These are phyloP conservation scores for Lecanicillium sp. DNA, from an alignment of 2,329 filamentous ascomycete genomes.

Conservation along the genomic window DNA sequence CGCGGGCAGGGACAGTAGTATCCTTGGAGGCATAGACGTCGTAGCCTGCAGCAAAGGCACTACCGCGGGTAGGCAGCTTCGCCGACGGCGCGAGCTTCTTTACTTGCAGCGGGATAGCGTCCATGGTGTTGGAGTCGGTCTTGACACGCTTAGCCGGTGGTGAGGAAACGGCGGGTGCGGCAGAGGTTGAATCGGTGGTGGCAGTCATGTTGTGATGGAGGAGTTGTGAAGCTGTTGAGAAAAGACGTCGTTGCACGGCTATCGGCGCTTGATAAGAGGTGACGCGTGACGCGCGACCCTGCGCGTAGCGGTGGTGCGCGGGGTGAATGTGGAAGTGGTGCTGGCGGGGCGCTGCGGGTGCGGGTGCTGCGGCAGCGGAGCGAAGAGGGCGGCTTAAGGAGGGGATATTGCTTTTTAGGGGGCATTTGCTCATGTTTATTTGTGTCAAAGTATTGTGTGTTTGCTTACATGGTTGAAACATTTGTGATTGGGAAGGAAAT, in stretches of 20 bases:
- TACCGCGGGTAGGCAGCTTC: conserved; percentile 79
- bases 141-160: conserved; percentile 77
- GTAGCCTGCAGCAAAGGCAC: conserved; percentile 84
- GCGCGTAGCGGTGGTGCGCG: too few relatives aligned
- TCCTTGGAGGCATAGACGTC: conserved; percentile 78
- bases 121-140: conserved; percentile 33
- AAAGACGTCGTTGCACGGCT: background rate
- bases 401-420: background rate
- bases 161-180: conserved; percentile 36
- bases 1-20: conserved; percentile 68
- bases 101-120: conserved; percentile 61
- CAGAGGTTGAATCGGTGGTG: background rate
- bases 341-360: background rate
- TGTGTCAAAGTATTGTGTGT: background rate
- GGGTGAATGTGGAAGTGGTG: conserved; percentile 1
- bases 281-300: conserved; percentile 5
- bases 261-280: background rate
- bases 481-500: too few relatives aligned
- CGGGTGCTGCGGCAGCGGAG: conserved; percentile 4
- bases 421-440: background rate
- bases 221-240: background rate
- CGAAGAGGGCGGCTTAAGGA: background rate
- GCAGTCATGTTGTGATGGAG: background rate
- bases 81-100: conserved; percentile 80
- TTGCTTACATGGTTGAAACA: background rate